Conservation (phyloP, 2,329 filamentous ascomycete species). For the Pestalotiopsis sp. region DNA sequence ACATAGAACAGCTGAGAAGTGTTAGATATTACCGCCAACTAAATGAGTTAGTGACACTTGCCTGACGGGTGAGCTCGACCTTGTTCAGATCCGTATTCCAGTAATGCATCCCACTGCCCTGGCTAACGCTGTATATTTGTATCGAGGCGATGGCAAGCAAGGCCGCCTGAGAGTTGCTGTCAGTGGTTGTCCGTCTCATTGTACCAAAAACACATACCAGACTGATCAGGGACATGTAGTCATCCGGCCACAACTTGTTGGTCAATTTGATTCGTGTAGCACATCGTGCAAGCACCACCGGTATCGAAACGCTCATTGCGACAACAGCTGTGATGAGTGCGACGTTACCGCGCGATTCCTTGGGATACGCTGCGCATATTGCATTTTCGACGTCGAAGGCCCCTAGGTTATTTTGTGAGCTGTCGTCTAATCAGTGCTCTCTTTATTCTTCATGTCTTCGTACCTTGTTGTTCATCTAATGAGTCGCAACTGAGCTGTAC, state of each 20-base stretch:
- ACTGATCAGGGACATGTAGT: conserved; percentile 7
- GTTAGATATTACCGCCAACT: not conserved
- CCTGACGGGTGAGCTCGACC: not conserved
- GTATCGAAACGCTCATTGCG: not conserved
- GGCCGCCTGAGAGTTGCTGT: not conserved
- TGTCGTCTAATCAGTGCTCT: not conserved
- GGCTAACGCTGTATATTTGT: not conserved
- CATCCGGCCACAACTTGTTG: conserved; percentile 9
- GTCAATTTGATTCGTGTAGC: conserved; percentile 7
- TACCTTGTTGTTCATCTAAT: conserved; percentile 1
- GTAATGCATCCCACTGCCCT: conserved; percentile 7
- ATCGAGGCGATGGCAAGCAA: not conserved
- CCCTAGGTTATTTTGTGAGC: not conserved
- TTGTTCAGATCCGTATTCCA: conserved; percentile 4
- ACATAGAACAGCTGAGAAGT: conserved; percentile 4
- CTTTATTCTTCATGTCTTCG: not conserved
- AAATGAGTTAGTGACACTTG: not conserved
- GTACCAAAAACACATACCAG: not conserved
- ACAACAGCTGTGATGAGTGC: not conserved
- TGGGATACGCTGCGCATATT: conserved; percentile 6
- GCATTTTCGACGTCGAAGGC: not conserved
- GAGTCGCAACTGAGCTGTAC: conserved; percentile 1
- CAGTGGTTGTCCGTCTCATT: not conserved
- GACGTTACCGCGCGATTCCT: not conserved
- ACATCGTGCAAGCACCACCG: conserved; percentile 6